Percentiles rank a stretch among this genome's conserved stretches.
Conservation (phyloP, 2,329 filamentous ascomycete genomes). For the Colletotrichum cordylinicola region DNA sequence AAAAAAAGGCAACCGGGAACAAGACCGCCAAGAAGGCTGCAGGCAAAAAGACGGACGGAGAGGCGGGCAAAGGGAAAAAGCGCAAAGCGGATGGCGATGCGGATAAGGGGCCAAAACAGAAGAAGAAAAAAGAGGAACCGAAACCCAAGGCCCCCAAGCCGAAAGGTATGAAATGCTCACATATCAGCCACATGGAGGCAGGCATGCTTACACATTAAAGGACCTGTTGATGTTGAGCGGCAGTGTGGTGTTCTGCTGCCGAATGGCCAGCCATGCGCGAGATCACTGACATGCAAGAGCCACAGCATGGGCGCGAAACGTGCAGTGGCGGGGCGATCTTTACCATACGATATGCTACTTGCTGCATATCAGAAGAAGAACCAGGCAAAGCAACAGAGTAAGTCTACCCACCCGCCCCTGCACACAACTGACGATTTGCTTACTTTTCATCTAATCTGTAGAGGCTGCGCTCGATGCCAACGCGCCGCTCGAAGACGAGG, state of each 20-base stretch:
- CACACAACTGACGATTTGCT: not conserved
- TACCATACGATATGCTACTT: conserved; percentile 92
- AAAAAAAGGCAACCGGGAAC: conserved; percentile 45
- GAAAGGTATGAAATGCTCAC: conserved; percentile 61
- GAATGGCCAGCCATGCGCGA: conserved; percentile 85
- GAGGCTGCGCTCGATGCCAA: conserved; percentile 95
- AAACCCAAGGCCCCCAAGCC: conserved; percentile 85
- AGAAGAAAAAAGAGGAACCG: conserved; percentile 94
- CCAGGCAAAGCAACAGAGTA: conserved; percentile 96
- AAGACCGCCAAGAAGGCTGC: conserved; percentile 67
- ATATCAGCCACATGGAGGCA: not conserved
- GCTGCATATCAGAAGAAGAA: conserved; percentile 96
- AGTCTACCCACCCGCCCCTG: conserved; percentile 38
- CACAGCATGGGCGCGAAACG: conserved; percentile 96
- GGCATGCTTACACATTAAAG: conserved; percentile 34
- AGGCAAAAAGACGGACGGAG: conserved; percentile 67
- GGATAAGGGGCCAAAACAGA: conserved; percentile 85
- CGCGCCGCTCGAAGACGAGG: conserved; percentile 85
- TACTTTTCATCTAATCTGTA: conserved; percentile 38
- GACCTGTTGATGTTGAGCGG: conserved; percentile 90
- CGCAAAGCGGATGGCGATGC: conserved; percentile 76
- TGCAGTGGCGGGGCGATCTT: conserved; percentile 82
- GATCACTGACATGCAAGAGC: conserved; percentile 91
- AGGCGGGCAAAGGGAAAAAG: conserved; percentile 74
- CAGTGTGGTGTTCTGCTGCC: conserved; percentile 89